Conservation (phyloP, 1,284 basidiomycete genomes). For the Boletellus deceptivus region DNA sequence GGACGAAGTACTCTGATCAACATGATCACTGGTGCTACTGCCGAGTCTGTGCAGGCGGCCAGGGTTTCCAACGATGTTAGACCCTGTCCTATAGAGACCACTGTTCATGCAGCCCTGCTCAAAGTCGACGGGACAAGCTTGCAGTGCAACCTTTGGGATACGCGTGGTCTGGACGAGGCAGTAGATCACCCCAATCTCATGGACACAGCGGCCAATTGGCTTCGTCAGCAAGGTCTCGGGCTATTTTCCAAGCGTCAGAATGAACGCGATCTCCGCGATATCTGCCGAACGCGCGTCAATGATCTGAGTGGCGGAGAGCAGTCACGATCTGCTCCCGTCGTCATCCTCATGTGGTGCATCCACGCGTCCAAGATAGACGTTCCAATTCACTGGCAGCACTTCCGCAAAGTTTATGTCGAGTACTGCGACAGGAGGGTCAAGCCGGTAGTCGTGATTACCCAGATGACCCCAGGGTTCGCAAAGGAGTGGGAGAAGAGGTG, state of each 20-base stretch:
- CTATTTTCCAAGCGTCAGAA: constrained; percentile 14
- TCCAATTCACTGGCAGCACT: constrained; percentile 26
- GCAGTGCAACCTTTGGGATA: constrained; percentile 24
- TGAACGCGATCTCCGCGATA: constrained; percentile 21
- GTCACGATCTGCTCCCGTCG: constrained; percentile 2
- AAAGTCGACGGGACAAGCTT: constrained; percentile 6
- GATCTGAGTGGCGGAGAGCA: constrained; percentile 11
- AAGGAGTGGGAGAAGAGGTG: constrained; percentile 24
- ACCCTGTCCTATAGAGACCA: constrained; percentile 26
- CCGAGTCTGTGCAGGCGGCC: constrained; percentile 13
- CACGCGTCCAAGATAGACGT: constrained; percentile 32
- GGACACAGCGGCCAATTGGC: constrained; percentile 21
- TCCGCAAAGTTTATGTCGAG: constrained; percentile 27
- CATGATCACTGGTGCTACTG: constrained; percentile 22
- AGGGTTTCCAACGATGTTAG: constrained; percentile 26
- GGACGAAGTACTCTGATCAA: constrained; percentile 29
- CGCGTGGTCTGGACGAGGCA: constrained; percentile 29
- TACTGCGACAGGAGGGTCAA: constrained; percentile 24
- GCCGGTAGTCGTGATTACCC: constrained; percentile 28
- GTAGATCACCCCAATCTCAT: constrained; percentile 24
- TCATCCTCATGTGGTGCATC: constrained; percentile 29
- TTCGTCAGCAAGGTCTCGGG: constrained; percentile 27
- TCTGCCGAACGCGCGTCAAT: constrained; percentile 19
- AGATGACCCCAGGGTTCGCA: constrained; percentile 21
- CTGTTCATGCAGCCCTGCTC: constrained; percentile 10